These are phyloP conservation scores for Hortiboletus rubellus DNA, from an alignment of 1,284 basidiomycete genomes.

Conservation along the genomic window DNA sequence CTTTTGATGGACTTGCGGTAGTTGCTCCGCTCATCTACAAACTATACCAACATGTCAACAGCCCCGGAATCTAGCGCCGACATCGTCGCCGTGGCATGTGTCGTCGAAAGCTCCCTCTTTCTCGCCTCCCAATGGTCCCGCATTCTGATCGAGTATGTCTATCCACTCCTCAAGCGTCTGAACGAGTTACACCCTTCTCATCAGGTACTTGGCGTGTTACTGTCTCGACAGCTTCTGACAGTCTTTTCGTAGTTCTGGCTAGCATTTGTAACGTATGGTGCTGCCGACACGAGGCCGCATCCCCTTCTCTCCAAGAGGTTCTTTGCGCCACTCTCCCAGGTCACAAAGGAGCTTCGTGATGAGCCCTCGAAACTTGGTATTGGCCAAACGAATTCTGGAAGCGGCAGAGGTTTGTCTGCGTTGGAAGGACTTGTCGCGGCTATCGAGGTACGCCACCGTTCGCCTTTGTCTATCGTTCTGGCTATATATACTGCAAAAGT, in stretches of 20 bases:
- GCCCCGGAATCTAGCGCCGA: constrained; percentile 24
- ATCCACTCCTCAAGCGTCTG: constrained; percentile 53
- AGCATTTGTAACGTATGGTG: constrained; percentile 57
- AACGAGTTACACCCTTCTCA: constrained; percentile 42
- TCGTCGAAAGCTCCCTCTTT: constrained; percentile 62
- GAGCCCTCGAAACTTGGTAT: constrained; percentile 51
- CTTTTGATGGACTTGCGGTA: background rate
- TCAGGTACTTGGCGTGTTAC: constrained; percentile 26
- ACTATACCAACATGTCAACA: constrained; percentile 22
- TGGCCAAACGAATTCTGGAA: constrained; percentile 53
- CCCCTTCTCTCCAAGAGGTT: constrained; percentile 58
- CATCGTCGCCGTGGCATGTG: constrained; percentile 53
- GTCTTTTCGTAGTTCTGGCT: constrained; percentile 45
- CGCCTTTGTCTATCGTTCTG: background rate
- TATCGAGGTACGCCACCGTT: constrained; percentile 54
- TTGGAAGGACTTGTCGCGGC: constrained; percentile 71
- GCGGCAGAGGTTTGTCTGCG: constrained; percentile 58
- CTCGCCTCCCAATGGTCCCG: constrained; percentile 56
- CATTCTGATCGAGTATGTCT: constrained; percentile 51
- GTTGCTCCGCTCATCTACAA: background rate
- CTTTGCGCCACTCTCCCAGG: constrained; percentile 45
- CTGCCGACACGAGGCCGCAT: constrained; percentile 49
- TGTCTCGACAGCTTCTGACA: constrained; percentile 5
- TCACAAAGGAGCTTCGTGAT: constrained; percentile 51
- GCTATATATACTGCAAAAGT: constrained; percentile 12